Evolutionary conservation across 164 flowering plant species (phyloP).

Genomic region (Magnolia sinica): DNA sequence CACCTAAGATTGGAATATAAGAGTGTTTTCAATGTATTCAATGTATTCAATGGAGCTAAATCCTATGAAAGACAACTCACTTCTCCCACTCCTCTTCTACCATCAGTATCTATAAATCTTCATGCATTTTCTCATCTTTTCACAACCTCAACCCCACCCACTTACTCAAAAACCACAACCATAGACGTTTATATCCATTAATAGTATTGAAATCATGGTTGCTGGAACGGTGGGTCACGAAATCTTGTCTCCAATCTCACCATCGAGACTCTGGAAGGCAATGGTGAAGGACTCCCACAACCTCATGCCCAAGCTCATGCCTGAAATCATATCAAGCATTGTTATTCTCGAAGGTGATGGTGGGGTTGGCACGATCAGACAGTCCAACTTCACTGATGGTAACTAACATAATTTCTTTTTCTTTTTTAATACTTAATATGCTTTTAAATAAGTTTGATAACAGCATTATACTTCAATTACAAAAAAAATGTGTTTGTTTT

Average conservation of each 20-base stretch:
- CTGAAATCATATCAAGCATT: no score
- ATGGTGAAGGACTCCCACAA: constrained; percentile 1
- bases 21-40: not conserved
- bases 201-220: not conserved
- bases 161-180: not conserved
- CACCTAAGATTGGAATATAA: not conserved
- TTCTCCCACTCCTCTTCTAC: not conserved
- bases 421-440: not conserved
- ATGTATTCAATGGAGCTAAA: not conserved
- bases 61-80: not conserved
- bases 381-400: no score
- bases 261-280: constrained; percentile 2
- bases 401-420: not conserved
- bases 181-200: not conserved
- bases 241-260: not conserved
- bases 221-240: not conserved
- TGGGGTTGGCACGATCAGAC: no score
- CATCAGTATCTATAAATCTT: not conserved
- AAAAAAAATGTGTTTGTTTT: not conserved
- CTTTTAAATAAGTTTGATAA: not conserved
- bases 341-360: no score
- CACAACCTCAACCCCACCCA: not conserved
- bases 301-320: not conserved
- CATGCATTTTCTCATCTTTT: not conserved
- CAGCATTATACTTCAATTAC: not conserved